These are phyloP conservation scores for Solanum pennellii DNA, from an alignment of 257 asterid species.

Conservation along the genomic window DNA sequence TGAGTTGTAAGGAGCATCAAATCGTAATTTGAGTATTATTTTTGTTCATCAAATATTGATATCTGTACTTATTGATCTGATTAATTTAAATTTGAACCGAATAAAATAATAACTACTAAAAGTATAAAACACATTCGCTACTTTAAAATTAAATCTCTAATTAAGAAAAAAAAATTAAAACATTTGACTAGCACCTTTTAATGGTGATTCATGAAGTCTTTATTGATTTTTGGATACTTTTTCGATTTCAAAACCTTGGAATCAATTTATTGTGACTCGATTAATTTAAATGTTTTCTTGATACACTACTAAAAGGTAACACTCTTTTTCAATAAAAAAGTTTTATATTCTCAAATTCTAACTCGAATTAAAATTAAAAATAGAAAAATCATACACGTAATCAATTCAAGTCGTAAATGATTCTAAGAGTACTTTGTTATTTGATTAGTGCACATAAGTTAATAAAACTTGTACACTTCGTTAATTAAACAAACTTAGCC, in stretches of 20 bases:
- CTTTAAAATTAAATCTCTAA: too few relatives aligned
- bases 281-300: background rate
- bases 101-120: too few relatives aligned
- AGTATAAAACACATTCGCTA: too few relatives aligned
- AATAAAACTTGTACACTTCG: background rate
- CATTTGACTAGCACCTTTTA: background rate
- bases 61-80: background rate
- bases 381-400: too few relatives aligned
- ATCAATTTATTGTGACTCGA: background rate
- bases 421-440: too few relatives aligned
- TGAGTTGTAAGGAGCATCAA: background rate
- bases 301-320: too few relatives aligned
- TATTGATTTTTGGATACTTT: too few relatives aligned
- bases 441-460: background rate
- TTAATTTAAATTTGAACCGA: too few relatives aligned
- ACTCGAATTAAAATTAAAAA: background rate
- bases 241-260: too few relatives aligned
- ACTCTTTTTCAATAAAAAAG: too few relatives aligned
- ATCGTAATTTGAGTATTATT: background rate
- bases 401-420: background rate
- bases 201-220: background rate
- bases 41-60: background rate
- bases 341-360: too few relatives aligned
- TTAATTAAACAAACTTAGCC: background rate
- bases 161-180: too few relatives aligned